Conservation (phyloP, 2,329 filamentous ascomycete species). For the Diaporthe helianthi region DNA sequence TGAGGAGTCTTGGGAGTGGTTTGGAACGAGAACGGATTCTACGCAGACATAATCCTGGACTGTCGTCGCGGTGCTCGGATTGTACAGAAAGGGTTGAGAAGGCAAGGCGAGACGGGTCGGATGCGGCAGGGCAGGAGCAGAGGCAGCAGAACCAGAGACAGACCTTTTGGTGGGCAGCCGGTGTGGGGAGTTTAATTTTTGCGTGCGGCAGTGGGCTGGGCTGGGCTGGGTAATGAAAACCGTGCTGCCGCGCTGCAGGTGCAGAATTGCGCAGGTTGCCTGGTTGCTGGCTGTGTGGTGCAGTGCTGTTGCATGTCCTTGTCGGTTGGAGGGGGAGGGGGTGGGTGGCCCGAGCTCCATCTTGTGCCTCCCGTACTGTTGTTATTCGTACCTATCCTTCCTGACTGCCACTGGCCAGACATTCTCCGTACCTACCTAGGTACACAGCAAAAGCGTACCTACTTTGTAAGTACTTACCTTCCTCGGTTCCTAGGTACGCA, state of each 20-base stretch:
- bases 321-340: constrained; percentile 3
- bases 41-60: constrained; percentile 33
- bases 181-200: constrained; percentile 34
- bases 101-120: constrained; percentile 10
- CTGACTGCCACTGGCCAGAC: too few species aligned
- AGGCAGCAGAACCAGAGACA: constrained; percentile 19
- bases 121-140: constrained; percentile 23
- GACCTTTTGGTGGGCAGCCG: constrained; percentile 32
- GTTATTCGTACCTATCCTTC: too few species aligned
- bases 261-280: background rate
- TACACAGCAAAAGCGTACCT: too few species aligned
- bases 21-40: constrained; percentile 28
- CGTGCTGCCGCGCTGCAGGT: constrained; percentile 21
- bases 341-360: constrained; percentile 30
- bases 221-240: constrained; percentile 9
- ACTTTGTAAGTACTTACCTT: too few species aligned
- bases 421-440: background rate
- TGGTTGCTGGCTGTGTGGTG: too few species aligned
- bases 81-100: constrained; percentile 31
- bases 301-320: too few species aligned
- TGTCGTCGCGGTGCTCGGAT: constrained; percentile 32
- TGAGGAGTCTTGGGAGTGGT: constrained; percentile 18
- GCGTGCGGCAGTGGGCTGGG: constrained; percentile 25
- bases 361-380: background rate
- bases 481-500: too few species aligned